Evolutionary conservation across 495 filamentous ascomycete genomes (phyloP), one percentile per base, ranked within the genome.

Genomic region (Podospora conica): DNA sequence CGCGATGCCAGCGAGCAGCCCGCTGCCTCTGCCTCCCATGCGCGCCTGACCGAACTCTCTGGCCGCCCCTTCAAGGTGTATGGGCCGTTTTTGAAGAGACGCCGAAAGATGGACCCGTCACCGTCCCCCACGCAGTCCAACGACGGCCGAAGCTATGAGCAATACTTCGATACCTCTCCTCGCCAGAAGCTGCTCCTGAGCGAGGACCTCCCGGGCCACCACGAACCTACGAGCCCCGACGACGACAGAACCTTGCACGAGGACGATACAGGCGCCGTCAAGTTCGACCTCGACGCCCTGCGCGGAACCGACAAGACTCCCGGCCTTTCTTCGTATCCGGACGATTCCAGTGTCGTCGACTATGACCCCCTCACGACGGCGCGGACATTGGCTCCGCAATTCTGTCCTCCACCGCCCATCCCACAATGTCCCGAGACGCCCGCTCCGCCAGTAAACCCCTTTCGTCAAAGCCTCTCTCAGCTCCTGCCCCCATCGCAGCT

Each of bases 101-200:
- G 55, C 29, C 59, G 33, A 53, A 71, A 70, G 33, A 76, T 70
- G 70, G 69, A 73, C 24, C 64, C 73, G 40, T 79, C 78, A 15
- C 73, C 76, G 28, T 76, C 77, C 3, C 75, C 74, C 1, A 82
- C 80, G 0, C 80, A 82, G 60, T 75, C 78, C 3, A 82, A 82
- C 61, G 73, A 75, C 18, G 79, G 72, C 9, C 72, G 80, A 25
- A 81, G 77, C 64, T 82, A 82, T 58, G 79, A 81, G 10, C 73
- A 72, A 29, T 79, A 63, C 59, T 59, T 58, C 24, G 53, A 57
- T 25, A 33, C 67, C 2, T 71, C 70, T 25, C 66, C 70, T 3
- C 60, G 40, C 20, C 63, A 12, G n/a, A 40, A 53, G 20, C 57
- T 58, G 25, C 24, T 53, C 11, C n/a, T 53, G 3, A 53, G 55